phyloP scores from a whole-genome alignment of 352 stramenopile species.

The Phytopythium litorale region DNA sequence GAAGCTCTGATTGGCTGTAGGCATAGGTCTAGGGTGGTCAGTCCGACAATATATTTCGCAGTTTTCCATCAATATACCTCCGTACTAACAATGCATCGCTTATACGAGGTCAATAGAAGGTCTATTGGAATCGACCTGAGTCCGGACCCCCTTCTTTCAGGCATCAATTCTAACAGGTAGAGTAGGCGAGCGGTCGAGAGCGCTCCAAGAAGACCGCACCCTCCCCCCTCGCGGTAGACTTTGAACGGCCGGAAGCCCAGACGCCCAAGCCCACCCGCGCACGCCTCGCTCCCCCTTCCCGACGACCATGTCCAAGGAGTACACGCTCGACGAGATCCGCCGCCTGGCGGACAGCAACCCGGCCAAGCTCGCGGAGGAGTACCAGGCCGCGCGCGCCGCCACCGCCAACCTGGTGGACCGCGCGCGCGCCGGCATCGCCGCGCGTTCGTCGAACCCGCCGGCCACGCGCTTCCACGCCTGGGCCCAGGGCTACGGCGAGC shows the following conservation, averaged over 20 bases:
- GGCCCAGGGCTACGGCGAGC: constrained; percentile 68
- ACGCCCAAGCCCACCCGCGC: constrained; percentile 4
- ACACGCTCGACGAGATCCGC: constrained; percentile 80
- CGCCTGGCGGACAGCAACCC: constrained; percentile 67
- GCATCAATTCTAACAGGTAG: no score
- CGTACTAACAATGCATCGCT: no score
- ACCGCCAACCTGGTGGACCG: constrained; percentile 65
- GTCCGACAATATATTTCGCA: no score
- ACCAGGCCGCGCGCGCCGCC: constrained; percentile 54
- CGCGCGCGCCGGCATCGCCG: constrained; percentile 59
- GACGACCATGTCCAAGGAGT: constrained; percentile 60
- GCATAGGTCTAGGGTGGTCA: no score
- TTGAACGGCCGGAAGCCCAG: constrained; percentile 19
- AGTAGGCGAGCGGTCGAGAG: no score
- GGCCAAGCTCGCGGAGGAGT: constrained; percentile 67
- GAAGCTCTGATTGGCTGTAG: no score
- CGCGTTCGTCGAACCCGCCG: constrained; percentile 45
- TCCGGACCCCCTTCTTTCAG: no score
- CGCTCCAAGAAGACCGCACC: no score
- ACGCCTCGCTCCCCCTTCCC: not conserved
- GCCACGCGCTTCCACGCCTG: constrained; percentile 61
- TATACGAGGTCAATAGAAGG: no score
- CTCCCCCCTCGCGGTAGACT: not conserved
- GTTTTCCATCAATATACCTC: no score
- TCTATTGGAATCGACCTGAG: no score